Evolutionary conservation across 2,329 filamentous ascomycete species (phyloP).

Genomic region (Geosmithia putterillii): DNA sequence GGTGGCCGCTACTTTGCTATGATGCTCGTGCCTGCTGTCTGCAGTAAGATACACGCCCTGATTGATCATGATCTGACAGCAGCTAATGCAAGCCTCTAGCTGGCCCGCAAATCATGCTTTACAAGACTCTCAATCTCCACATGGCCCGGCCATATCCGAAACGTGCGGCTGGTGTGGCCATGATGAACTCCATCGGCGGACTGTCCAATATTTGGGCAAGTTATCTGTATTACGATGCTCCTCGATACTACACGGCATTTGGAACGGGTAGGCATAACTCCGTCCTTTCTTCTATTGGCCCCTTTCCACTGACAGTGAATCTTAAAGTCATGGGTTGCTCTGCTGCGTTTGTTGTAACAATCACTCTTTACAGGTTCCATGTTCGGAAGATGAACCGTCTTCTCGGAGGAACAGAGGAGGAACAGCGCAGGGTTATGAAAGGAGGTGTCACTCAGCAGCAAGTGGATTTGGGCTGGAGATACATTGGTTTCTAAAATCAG

Average conservation of each 20-base stretch:
- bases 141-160: slow-evolving; percentile 63
- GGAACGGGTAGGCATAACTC: slow-evolving; percentile 1
- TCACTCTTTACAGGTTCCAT: slow-evolving; percentile 8
- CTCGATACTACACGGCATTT: slow-evolving; percentile 11
- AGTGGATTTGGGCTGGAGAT: slow-evolving; percentile 12
- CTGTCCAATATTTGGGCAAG: slow-evolving; percentile 45
- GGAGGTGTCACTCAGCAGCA: slow-evolving; percentile 11
- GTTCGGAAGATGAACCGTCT: slow-evolving; percentile 9
- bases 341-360: slow-evolving; percentile 8
- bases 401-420: slow-evolving; percentile 7
- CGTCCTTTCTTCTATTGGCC: neutral
- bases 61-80: too few relatives aligned
- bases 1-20: slow-evolving; percentile 45
- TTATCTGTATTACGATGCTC: slow-evolving; percentile 41
- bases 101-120: slow-evolving; percentile 23
- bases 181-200: slow-evolving; percentile 54
- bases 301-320: neutral
- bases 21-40: slow-evolving; percentile 20
- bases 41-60: too few relatives aligned
- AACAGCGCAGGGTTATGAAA: slow-evolving; percentile 9
- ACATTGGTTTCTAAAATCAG: slow-evolving; percentile 11
- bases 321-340: slow-evolving; percentile 8
- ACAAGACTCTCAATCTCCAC: slow-evolving; percentile 58
- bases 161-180: slow-evolving; percentile 52
- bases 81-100: neutral